Evolutionary conservation across 306 rosid species (phyloP).

Genomic region (Quercus suber): DNA sequence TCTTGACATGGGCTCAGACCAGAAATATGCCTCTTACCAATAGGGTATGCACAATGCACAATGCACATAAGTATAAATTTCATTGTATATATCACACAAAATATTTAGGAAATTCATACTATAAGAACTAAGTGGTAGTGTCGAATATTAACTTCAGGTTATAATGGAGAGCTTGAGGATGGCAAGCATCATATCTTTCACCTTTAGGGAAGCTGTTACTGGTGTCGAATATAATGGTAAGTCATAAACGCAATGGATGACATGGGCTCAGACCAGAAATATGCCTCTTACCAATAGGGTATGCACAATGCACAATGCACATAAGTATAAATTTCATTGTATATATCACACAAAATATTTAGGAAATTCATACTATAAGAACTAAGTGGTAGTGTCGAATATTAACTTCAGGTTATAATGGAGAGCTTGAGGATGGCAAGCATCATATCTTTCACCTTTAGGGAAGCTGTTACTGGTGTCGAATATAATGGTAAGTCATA

Average conservation of each 20-base stretch:
- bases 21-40: too few relatives aligned
- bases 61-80: neutral
- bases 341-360: neutral
- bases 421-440: constrained; percentile 33
- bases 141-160: neutral
- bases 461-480: constrained; percentile 21
- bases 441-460: constrained; percentile 22
- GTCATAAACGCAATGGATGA: neutral
- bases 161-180: constrained; percentile 27
- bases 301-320: neutral
- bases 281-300: neutral
- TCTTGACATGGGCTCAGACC: constrained; percentile 10
- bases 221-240: constrained; percentile 18
- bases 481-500: constrained; percentile 8
- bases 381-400: neutral
- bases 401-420: constrained; percentile 8
- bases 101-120: neutral
- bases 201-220: constrained; percentile 22
- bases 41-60: constrained; percentile 5
- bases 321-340: neutral
- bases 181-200: constrained; percentile 27
- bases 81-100: neutral
- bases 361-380: neutral
- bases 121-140: neutral
- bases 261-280: neutral